Evolutionary conservation across 768 basidiomycete species (phyloP), one percentile per base, ranked within the genome.

Genomic region (Tulasnella sp.): DNA sequence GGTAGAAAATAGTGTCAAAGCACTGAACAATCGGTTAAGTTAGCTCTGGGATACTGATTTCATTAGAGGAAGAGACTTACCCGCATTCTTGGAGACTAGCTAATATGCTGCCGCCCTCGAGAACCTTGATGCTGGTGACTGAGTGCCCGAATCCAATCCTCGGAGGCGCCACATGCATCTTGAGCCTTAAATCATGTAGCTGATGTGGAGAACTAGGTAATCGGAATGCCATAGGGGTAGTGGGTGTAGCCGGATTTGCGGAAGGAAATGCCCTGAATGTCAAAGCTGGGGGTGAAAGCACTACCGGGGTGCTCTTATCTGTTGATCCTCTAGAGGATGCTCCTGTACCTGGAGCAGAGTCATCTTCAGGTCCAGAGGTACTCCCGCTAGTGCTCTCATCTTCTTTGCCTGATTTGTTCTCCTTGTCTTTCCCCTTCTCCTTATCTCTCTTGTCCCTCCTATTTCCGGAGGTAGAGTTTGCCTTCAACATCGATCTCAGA

Each of bases 401-500:
- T 10, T 20, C n/a, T n/a, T n/a, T n/a, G n/a, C n/a, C n/a, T 20
- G 9, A 42, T 12, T 42, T 44, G 15, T 45, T 33, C 47, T 13
- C 47, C 40, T 9, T 44, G 47, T 24, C 45, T 48, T 12, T 9
- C 42, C 37, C 45, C 47, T 29, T 46, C 45, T 20, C n/a, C n/a
- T n/a, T n/a, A n/a, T n/a, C n/a, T n/a, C n/a, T n/a, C n/a, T n/a
- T n/a, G n/a, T n/a, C n/a, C n/a, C n/a, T n/a, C n/a, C 8, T 31
- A 29, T 16, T 25, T 3, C 49, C 49, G 28, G 29, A 29, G 22
- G 37, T 51, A 15, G 39, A 29, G 22, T 51, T 51, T 8, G 74
- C 76, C 58, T 78, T 80, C 28, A 89, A 63, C 60, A 89, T 69
- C 31, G 78, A 80, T 60, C 82, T 85, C 55, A 89, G 69, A 57